phyloP scores from a whole-genome alignment of 139 green algal genomes.

The Prasinococcaceae sp. region DNA sequence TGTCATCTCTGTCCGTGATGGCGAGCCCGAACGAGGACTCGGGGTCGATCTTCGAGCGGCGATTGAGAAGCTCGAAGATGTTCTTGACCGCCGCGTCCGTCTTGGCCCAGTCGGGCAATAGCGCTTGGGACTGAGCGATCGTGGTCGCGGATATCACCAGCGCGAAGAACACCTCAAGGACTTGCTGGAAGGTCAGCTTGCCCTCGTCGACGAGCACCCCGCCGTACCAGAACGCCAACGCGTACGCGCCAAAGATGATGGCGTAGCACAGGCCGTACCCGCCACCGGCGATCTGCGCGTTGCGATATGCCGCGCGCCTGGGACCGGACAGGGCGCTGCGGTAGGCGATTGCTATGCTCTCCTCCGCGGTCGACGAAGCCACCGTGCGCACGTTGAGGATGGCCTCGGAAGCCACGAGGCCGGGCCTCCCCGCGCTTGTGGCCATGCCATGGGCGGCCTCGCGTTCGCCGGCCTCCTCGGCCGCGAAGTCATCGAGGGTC shows the following conservation, averaged over 20 bases:
- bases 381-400: conserved; percentile 28
- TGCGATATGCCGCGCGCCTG: too few relatives aligned
- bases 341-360: not conserved
- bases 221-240: conserved; percentile 49
- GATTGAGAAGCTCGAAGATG: conserved; percentile 17
- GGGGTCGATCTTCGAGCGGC: too few relatives aligned
- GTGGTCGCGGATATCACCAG: conserved; percentile 21
- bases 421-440: too few relatives aligned
- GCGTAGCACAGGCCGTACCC: conserved; percentile 41
- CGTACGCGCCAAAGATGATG: conserved; percentile 51
- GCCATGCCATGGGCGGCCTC: too few relatives aligned
- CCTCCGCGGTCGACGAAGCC: conserved; percentile 15
- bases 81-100: conserved; percentile 16
- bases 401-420: conserved; percentile 6
- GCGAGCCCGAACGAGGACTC: too few relatives aligned
- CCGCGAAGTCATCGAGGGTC: too few relatives aligned
- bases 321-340: not conserved
- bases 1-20: too few relatives aligned
- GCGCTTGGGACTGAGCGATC: conserved; percentile 1
- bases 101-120: conserved; percentile 11
- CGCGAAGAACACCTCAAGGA: conserved; percentile 42
- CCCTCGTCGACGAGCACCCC: conserved; percentile 24
- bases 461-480: too few relatives aligned
- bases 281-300: conserved; percentile 18
- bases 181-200: conserved; percentile 38